Percentiles rank a stretch among this genome's conserved stretches.
phyloP scores from a whole-genome alignment of 805 yeast species.

The Naumovozyma castellii region DNA sequence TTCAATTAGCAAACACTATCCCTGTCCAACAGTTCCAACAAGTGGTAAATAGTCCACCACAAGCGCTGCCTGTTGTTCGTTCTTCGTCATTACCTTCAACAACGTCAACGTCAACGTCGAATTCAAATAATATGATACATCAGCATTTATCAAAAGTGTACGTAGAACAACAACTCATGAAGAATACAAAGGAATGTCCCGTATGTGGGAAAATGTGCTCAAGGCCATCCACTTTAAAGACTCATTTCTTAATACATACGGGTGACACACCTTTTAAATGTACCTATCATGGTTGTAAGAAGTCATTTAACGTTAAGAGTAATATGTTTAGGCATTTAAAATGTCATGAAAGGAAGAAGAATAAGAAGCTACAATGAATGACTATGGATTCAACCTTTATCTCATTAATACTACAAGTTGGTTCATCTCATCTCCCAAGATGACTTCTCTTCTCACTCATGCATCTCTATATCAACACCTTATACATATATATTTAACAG shows the following conservation, averaged over 20 bases:
- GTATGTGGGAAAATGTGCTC: conserved; percentile 70
- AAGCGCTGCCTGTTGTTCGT: neutral
- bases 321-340: conserved; percentile 74
- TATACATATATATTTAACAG: no score
- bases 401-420: no score
- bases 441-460: no score
- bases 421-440: no score
- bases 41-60: neutral
- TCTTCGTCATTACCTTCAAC: neutral
- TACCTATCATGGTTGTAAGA: conserved; percentile 54
- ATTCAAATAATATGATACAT: neutral
- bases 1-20: neutral
- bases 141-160: neutral
- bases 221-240: conserved; percentile 72
- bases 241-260: conserved; percentile 72
- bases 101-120: neutral
- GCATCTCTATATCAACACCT: no score
- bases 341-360: conserved; percentile 41
- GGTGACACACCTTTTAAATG: conserved; percentile 67
- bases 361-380: neutral
- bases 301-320: conserved; percentile 63
- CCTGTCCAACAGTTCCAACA: neutral
- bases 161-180: neutral
- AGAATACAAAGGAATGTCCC: conserved; percentile 32
- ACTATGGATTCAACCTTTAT: neutral